These are phyloP conservation scores for Helotiales sp. DNA, from an alignment of 2,329 filamentous ascomycete genomes.

Conservation along the genomic window DNA sequence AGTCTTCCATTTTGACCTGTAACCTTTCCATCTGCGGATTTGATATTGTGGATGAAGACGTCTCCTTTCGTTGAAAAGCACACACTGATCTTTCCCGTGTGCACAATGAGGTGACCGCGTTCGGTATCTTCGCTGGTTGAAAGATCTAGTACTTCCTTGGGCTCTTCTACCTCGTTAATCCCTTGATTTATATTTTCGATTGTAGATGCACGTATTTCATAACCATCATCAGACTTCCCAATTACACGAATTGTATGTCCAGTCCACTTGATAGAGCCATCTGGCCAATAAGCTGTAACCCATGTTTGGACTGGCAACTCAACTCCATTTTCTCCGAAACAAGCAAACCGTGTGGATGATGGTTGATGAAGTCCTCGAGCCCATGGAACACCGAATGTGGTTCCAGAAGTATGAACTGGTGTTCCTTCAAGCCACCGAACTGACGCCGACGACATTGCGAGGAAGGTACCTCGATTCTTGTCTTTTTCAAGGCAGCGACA, in stretches of 20 bases:
- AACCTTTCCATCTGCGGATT: constrained; percentile 17
- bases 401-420: constrained; percentile 2
- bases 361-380: constrained; percentile 16
- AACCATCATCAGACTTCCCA: constrained; percentile 41
- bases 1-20: constrained; percentile 44
- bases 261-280: constrained; percentile 62
- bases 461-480: too few species aligned
- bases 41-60: constrained; percentile 18
- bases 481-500: too few species aligned
- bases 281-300: constrained; percentile 59
- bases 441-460: neutral
- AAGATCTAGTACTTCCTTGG: neutral
- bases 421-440: neutral
- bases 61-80: constrained; percentile 21
- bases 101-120: constrained; percentile 11
- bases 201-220: constrained; percentile 32
- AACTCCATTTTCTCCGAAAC: constrained; percentile 13
- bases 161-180: neutral
- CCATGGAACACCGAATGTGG: constrained; percentile 27
- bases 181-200: constrained; percentile 30
- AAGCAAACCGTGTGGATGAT: constrained; percentile 11
- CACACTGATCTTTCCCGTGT: constrained; percentile 20
- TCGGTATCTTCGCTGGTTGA: neutral
- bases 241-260: constrained; percentile 53
- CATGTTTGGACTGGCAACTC: constrained; percentile 48